phyloP scores from a whole-genome alignment of 73 alveolate species.

The Breviolum minutum region DNA sequence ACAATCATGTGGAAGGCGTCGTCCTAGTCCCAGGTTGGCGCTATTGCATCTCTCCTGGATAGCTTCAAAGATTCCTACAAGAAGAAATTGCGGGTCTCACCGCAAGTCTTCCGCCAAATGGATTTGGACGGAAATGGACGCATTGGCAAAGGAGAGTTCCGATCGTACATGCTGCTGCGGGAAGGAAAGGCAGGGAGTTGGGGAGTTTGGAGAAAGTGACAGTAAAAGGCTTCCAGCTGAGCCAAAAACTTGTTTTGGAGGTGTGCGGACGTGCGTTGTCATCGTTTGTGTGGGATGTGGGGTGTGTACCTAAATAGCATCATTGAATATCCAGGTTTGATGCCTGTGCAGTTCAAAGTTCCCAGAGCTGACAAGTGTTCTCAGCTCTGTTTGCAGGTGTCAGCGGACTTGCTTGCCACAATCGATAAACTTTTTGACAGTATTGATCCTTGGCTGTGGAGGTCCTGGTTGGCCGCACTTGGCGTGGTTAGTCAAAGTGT shows the following conservation, averaged over 20 bases:
- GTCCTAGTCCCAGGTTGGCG: neutral
- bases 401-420: neutral
- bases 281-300: neutral
- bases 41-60: neutral
- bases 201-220: neutral
- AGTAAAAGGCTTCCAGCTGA: neutral
- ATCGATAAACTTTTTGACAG: conserved; percentile 6
- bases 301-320: neutral
- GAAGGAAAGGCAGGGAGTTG: conserved; percentile 16
- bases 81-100: conserved; percentile 33
- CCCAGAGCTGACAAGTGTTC: too few relatives aligned
- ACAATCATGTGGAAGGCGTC: neutral
- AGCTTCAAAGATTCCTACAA: neutral
- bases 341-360: too few relatives aligned
- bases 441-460: neutral
- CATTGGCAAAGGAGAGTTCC: neutral
- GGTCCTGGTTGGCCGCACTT: neutral
- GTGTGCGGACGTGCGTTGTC: too few relatives aligned
- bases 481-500: too few relatives aligned
- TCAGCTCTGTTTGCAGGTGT: neutral
- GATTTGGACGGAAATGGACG: neutral
- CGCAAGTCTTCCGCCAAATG: neutral
- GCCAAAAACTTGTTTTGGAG: neutral
- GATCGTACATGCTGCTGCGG: conserved; percentile 51
- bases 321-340: too few relatives aligned